Evolutionary conservation across 495 filamentous ascomycete species (phyloP), one percentile per base, ranked within the genome.

Genomic region (Talaromyces trachyspermus): DNA sequence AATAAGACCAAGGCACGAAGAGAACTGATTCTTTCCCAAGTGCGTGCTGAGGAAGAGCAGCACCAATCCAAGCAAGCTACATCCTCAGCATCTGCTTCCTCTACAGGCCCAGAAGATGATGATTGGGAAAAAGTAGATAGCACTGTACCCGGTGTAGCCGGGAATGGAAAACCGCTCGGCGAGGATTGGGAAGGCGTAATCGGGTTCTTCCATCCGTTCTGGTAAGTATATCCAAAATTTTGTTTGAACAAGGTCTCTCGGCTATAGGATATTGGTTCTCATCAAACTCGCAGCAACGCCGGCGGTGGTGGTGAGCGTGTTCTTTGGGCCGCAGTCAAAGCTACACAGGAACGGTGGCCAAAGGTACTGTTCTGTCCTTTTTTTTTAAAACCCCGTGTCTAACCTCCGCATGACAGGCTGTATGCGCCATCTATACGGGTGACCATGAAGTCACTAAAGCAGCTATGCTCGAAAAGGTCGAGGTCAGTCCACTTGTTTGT

Each of bases 191-290:
- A 83, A 52, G 89, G 89, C 4, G 65, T 95, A 23, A 79, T 95
- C 30, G 92, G 90, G 14, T 97, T 98, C 77, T 95, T 98, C 58
- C 92, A 98, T 61, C 92, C 92, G 8, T 96, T 95, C 64, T 95
- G 89, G 85, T 88, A 65, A 45, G 76, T 59, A n/a, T 9, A 8
- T 18, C 39, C 32, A 22, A 23, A 18, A 35, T 19, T 40, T 27
- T 37, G 33, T 5, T 33, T 20, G 22, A 46, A 12, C 48, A 30
- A 18, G 50, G 22, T 42, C 36, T 32, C 24, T 41, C 22, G 27
- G 18, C 46, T 22, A 20, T 1, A 12, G 18, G 33, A 15, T 38
- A 32, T 5, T n/a, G 3, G 19, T 11, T 20, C 36, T 19, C 3
- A 11, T 29, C 9, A 46, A 22, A 43, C 47, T 19, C 32, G 49